Percentiles rank a stretch among this genome's conserved stretches.
Conservation (phyloP, 768 basidiomycete species). For the Saitozyma sp. region DNA sequence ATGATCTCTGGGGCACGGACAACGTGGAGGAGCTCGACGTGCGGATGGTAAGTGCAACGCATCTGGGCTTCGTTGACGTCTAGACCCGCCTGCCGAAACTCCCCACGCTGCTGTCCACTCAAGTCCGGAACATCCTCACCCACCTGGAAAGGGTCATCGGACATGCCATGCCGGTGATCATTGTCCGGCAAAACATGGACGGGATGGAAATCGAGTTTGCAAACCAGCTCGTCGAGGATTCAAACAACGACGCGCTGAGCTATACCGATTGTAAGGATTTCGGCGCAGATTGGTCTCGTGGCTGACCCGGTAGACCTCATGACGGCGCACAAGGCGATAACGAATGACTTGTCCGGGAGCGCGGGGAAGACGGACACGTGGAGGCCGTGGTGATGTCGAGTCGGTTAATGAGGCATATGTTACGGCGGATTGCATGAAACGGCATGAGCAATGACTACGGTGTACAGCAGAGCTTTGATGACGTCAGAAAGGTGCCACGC, state of each 20-base stretch:
- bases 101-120: slow-evolving; percentile 72
- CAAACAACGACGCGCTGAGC: slow-evolving; percentile 91
- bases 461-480: no score
- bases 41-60: slow-evolving; percentile 61
- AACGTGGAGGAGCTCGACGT: slow-evolving; percentile 70
- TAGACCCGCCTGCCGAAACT: slow-evolving; percentile 72
- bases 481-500: no score
- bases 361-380: slow-evolving; percentile 42
- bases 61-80: no score
- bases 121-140: slow-evolving; percentile 81
- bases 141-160: slow-evolving; percentile 60
- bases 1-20: slow-evolving; percentile 81
- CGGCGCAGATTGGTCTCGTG: not conserved
- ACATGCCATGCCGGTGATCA: slow-evolving; percentile 57
- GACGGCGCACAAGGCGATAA: slow-evolving; percentile 49
- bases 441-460: no score
- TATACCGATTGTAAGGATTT: slow-evolving; percentile 74
- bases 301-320: slow-evolving; percentile 43
- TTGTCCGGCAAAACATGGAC: slow-evolving; percentile 91
- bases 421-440: no score
- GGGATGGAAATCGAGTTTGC: slow-evolving; percentile 91
- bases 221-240: slow-evolving; percentile 95
- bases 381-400: slow-evolving; percentile 42
- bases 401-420: no score
- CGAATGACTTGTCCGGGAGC: slow-evolving; percentile 47